Percentiles rank a stretch among this genome's conserved stretches.
These are phyloP conservation scores for Solanum bulbocastanum DNA, from an alignment of 257 asterid genomes.

Conservation along the genomic window DNA sequence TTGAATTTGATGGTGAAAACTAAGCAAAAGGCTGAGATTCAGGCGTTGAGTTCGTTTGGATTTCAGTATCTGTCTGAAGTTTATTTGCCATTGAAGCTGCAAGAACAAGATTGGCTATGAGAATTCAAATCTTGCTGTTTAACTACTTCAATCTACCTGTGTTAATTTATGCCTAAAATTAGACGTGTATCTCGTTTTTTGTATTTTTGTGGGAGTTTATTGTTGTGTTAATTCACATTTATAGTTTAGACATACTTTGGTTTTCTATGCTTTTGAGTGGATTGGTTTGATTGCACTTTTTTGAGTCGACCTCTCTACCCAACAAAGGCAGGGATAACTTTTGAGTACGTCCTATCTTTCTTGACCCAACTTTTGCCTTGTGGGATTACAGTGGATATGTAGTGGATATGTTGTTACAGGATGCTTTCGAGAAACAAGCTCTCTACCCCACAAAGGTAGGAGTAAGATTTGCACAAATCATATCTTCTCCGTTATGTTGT, in stretches of 20 bases:
- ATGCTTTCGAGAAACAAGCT: background rate
- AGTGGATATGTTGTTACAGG: background rate
- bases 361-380: background rate
- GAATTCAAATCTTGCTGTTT: background rate
- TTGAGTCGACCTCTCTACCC: background rate
- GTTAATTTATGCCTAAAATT: background rate
- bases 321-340: background rate
- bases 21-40: slow-evolving; percentile 92
- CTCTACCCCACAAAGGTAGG: background rate
- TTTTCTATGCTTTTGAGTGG: background rate
- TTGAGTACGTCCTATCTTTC: rapidly evolving
- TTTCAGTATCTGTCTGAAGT: slow-evolving; percentile 91
- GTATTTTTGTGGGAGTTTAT: background rate
- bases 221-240: background rate
- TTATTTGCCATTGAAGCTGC: slow-evolving; percentile 80
- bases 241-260: background rate
- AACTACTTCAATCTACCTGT: background rate
- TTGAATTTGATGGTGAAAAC: slow-evolving; percentile 80
- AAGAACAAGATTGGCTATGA: slow-evolving; percentile 88
- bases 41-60: slow-evolving; percentile 85
- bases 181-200: background rate
- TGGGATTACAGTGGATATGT: too few relatives aligned
- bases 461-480: too few relatives aligned
- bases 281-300: background rate
- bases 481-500: too few relatives aligned